These are phyloP conservation scores for Pichia californica DNA, from an alignment of 805 yeast species.

Conservation along the genomic window DNA sequence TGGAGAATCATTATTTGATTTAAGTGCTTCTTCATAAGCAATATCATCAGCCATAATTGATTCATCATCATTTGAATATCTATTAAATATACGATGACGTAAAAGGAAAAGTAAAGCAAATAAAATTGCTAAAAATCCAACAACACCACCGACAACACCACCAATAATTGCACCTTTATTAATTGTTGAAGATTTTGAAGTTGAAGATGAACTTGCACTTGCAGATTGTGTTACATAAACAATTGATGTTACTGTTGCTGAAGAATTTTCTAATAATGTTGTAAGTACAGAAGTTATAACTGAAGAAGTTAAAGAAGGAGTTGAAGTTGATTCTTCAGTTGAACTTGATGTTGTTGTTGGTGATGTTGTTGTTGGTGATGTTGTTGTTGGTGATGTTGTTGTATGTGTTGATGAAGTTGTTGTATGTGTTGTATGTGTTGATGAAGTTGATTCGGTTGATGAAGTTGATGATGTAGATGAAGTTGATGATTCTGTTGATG, in stretches of 20 bases:
- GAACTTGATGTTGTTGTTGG: conserved; percentile 12
- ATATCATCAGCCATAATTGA: conserved; percentile 45
- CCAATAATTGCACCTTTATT: conserved; percentile 31
- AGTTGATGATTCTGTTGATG: conserved; percentile 10
- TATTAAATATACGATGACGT: conserved; percentile 30
- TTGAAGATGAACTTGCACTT: conserved; percentile 12
- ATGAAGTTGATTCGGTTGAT: conserved; percentile 8
- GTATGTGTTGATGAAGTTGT: background rate
- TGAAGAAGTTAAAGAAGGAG: conserved; percentile 1
- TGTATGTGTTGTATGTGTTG: conserved; percentile 1
- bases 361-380: conserved; percentile 22
- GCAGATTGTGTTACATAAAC: conserved; percentile 25
- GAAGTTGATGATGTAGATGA: conserved; percentile 4
- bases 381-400: conserved; percentile 23
- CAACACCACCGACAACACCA: conserved; percentile 33
- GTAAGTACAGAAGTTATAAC: conserved; percentile 14
- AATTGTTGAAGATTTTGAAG: conserved; percentile 20
- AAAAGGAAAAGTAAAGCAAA: conserved; percentile 27
- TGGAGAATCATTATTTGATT: conserved; percentile 32
- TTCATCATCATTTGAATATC: conserved; percentile 27
- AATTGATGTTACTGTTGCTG: conserved; percentile 22
- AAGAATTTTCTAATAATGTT: conserved; percentile 16
- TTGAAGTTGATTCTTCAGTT: conserved; percentile 7
- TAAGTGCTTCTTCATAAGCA: conserved; percentile 52
- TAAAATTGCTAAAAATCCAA: conserved; percentile 24